A percentile compares a stretch with the other conserved stretches of the same genome.
phyloP scores from a whole-genome alignment of 139 green algal species.

The Chlorella sorokiniana region DNA sequence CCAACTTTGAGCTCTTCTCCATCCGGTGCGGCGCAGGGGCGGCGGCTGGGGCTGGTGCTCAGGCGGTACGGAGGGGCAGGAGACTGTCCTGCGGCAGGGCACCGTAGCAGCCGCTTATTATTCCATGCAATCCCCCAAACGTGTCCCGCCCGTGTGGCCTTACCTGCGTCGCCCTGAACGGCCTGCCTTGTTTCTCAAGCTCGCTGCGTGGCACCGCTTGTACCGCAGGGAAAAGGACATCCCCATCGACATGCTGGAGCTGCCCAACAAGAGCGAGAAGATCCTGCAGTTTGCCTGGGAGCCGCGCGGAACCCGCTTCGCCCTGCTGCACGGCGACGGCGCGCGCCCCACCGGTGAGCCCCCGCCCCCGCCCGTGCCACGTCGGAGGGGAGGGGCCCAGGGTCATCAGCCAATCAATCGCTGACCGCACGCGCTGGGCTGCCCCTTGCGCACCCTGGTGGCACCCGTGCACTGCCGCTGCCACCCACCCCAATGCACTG shows the following conservation, averaged over 20 bases:
- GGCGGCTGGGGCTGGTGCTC: not conserved
- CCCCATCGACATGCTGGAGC: conserved; percentile 74
- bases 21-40: not conserved
- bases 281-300: conserved; percentile 94
- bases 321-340: conserved; percentile 91
- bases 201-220: not conserved
- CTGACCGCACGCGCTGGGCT: too few species aligned
- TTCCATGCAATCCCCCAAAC: too few species aligned
- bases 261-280: conserved; percentile 75
- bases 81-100: too few species aligned
- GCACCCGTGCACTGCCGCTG: too few species aligned
- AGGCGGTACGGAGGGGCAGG: too few species aligned
- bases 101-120: too few species aligned
- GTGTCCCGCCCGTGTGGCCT: too few species aligned
- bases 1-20: conserved; percentile 94
- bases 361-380: not conserved
- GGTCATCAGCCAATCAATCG: too few species aligned
- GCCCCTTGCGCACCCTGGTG: too few species aligned
- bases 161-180: too few species aligned
- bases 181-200: not conserved
- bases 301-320: conserved; percentile 86
- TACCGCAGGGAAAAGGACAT: conserved; percentile 36
- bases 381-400: too few species aligned
- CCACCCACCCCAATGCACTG: too few species aligned
- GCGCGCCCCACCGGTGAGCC: conserved; percentile 58